A percentile compares a stretch with the other conserved stretches of the same genome.
These are phyloP conservation scores for Sicyos baderoa DNA, from an alignment of 306 rosid species.

Conservation along the genomic window DNA sequence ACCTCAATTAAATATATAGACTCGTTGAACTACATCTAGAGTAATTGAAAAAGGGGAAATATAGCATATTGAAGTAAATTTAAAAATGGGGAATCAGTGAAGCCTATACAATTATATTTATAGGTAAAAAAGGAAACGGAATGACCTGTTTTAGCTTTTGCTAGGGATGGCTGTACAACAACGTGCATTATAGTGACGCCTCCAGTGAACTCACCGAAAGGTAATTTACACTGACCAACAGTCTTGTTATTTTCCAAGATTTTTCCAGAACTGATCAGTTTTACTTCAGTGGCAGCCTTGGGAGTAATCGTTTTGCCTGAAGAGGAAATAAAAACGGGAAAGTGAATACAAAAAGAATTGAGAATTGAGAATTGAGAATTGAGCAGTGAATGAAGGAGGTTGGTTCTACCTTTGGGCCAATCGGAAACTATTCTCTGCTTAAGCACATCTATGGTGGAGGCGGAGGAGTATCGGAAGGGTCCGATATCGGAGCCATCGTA, in stretches of 20 bases:
- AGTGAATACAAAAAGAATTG: neutral
- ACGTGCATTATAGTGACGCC: conserved; percentile 64
- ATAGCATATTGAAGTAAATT: neutral
- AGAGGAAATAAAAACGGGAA: conserved; percentile 11
- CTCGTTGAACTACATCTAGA: conserved; percentile 3
- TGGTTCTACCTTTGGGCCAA: conserved; percentile 81
- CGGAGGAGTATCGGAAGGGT: conserved; percentile 70
- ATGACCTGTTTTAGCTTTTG: conserved; percentile 73
- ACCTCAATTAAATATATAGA: neutral
- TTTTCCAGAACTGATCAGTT: conserved; percentile 83
- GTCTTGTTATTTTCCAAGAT: conserved; percentile 96
- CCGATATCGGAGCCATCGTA: conserved; percentile 38
- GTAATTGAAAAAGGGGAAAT: neutral
- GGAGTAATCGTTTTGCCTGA: conserved; percentile 72
- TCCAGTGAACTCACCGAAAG: conserved; percentile 62
- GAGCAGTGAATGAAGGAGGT: neutral
- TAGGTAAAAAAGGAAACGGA: conserved; percentile 19
- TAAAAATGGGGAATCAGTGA: neutral
- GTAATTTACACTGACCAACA: conserved; percentile 84
- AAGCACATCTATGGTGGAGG: conserved; percentile 77
- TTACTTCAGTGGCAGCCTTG: conserved; percentile 93
- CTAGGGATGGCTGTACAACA: conserved; percentile 65
- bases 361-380: too few relatives aligned
- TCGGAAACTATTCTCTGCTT: conserved; percentile 86
- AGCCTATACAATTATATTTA: neutral